Conservation (phyloP, 1,139 yeast species). For the Suhomyces bokatorum region DNA sequence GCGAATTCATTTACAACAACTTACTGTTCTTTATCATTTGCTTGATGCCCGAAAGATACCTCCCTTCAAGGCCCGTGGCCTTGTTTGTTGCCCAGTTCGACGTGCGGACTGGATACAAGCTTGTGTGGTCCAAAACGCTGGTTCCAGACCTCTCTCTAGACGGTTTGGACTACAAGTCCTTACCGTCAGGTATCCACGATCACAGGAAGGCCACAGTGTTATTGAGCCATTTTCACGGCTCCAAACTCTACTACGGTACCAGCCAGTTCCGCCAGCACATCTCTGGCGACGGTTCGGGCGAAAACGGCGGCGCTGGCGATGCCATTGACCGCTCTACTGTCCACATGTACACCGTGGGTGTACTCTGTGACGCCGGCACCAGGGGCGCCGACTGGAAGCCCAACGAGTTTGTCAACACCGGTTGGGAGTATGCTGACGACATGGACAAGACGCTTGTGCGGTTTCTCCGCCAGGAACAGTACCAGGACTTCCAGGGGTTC, state of each 20-base stretch:
- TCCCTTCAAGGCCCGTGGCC: slow-evolving; percentile 42
- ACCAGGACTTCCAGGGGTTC: slow-evolving; percentile 23
- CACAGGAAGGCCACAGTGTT: slow-evolving; percentile 47
- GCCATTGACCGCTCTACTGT: slow-evolving; percentile 50
- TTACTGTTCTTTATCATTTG: neutral
- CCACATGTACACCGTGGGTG: slow-evolving; percentile 65
- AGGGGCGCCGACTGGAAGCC: slow-evolving; percentile 46
- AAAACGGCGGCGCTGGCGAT: slow-evolving; percentile 5
- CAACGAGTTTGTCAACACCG: slow-evolving; percentile 48
- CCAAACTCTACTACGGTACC: slow-evolving; percentile 38
- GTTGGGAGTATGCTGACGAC: slow-evolving; percentile 57
- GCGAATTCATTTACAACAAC: too few species aligned
- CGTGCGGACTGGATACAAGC: slow-evolving; percentile 58
- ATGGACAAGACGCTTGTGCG: slow-evolving; percentile 43
- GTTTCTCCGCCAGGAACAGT: slow-evolving; percentile 31
- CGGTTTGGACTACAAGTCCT: slow-evolving; percentile 66
- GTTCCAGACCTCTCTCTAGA: slow-evolving; percentile 24
- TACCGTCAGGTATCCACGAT: slow-evolving; percentile 87
- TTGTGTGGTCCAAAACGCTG: slow-evolving; percentile 51
- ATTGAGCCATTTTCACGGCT: slow-evolving; percentile 31
- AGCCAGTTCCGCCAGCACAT: slow-evolving; percentile 36
- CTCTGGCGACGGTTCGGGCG: slow-evolving; percentile 21
- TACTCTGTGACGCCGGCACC: slow-evolving; percentile 49
- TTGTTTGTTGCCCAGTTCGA: slow-evolving; percentile 66
- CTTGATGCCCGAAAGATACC: slow-evolving; percentile 4